These are phyloP conservation scores for Trichoderma sp. DNA, from an alignment of 2,329 filamentous ascomycete genomes.

Conservation along the genomic window DNA sequence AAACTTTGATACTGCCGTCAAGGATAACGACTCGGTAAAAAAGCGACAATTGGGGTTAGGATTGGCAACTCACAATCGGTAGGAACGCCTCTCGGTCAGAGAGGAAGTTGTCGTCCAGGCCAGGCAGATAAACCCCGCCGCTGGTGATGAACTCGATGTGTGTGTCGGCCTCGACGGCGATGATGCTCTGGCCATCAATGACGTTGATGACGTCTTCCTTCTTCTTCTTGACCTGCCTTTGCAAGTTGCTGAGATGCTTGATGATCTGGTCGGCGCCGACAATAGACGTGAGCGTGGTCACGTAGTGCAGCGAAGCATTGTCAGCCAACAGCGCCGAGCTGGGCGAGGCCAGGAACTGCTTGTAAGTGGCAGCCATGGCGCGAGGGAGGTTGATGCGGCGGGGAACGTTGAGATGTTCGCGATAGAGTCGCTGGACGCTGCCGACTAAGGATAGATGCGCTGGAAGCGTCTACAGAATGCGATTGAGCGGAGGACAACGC, in stretches of 20 bases:
- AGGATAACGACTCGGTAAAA: not conserved
- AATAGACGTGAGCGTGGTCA: constrained; percentile 80
- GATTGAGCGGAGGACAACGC: not conserved
- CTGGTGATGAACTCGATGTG: constrained; percentile 77
- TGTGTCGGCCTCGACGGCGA: constrained; percentile 84
- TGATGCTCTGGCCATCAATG: constrained; percentile 68
- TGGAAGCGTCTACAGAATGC: not conserved
- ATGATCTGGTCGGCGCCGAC: constrained; percentile 73
- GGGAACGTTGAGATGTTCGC: not conserved
- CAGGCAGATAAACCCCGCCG: constrained; percentile 84
- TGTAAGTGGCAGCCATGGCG: constrained; percentile 58
- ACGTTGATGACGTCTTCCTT: constrained; percentile 73
- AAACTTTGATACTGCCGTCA: too few relatives aligned
- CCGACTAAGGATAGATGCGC: not conserved
- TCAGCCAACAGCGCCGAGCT: constrained; percentile 63
- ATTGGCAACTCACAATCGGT: constrained; percentile 68
- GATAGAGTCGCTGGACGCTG: constrained; percentile 15
- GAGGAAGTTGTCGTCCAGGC: constrained; percentile 92
- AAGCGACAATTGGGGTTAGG: not conserved
- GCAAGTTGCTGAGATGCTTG: constrained; percentile 74
- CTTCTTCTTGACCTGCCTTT: constrained; percentile 78
- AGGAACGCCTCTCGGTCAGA: constrained; percentile 77
- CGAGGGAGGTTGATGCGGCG: constrained; percentile 2
- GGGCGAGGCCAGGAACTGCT: constrained; percentile 70
- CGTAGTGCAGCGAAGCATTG: constrained; percentile 77